These are phyloP conservation scores for Ceratocystis ficicola DNA, from an alignment of 2,329 filamentous ascomycete species.

Conservation along the genomic window DNA sequence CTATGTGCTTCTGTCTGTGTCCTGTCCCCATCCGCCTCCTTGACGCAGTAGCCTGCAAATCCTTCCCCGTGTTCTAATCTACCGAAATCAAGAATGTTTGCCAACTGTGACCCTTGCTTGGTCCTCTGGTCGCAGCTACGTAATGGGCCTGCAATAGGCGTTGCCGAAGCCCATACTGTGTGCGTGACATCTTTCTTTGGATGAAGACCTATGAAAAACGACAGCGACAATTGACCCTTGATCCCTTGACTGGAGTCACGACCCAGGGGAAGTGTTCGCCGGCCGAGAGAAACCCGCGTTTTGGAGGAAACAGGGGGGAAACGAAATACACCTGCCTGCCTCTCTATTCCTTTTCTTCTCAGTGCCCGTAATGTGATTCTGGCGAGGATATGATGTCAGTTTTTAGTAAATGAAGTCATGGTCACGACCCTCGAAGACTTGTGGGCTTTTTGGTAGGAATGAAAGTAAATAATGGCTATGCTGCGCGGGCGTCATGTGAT, in stretches of 20 bases:
- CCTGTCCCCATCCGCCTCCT: neutral
- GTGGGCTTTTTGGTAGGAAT: neutral
- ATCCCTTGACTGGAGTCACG: neutral
- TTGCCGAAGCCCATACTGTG: no score
- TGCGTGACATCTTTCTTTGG: neutral
- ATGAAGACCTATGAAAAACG: neutral
- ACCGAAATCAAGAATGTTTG: neutral
- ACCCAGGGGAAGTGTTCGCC: neutral
- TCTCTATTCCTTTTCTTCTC: neutral
- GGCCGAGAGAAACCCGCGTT: neutral
- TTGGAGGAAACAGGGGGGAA: slow-evolving; percentile 1
- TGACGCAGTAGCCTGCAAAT: neutral
- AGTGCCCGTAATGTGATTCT: neutral
- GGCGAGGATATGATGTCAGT: neutral
- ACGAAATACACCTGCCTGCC: neutral
- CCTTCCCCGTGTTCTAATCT: neutral
- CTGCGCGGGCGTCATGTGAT: neutral
- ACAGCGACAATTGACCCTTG: neutral
- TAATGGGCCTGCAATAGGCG: no score
- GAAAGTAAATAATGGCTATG: neutral
- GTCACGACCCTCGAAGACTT: neutral
- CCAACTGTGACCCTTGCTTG: neutral
- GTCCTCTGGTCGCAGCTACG: neutral
- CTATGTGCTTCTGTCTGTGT: neutral
- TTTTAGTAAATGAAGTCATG: neutral